Base-by-base conservation (phyloP, 1,284 basidiomycete species). In the Phellinidium pouzarii region DNA sequence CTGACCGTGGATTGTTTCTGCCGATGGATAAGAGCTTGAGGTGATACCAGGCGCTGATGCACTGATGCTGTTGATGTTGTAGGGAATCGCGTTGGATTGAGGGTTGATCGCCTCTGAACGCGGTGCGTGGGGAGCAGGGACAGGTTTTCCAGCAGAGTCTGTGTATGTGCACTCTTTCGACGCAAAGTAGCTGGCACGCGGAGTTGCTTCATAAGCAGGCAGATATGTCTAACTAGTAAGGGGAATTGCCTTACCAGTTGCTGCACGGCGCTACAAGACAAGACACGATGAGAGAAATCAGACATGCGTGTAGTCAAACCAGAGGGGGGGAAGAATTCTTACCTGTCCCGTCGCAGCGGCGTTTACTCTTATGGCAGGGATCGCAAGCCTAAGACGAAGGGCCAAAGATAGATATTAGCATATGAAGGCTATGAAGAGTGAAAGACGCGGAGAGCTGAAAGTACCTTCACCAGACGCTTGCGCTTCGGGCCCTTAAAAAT, bases 331-430 rank as follows among this genome's bases (percentile, higher is more conserved):
- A 53, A 44, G 53, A 54, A 20, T 23, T 74, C 80, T 56, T 53
- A 85, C 85, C 80, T 54, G 83, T 87, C 36, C 87, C 87, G 65
- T 90, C 87, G 67, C 87, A 90, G 46, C 87, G 78, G 25, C 87
- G 77, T 64, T 90, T 90, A 67, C 80, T 83, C 66, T 85, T 87
- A 65, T 90, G 87, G 65, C 87, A 90, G 50, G 84, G 80, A 67
- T 88, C 84, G 66, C 87, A 90, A 42, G 86, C 86, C 84, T 87
- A 62, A 48, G 54, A 46, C 45, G 25, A 50, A 57, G 47, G 52
- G 40, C n/a, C 37, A 40, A 40, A 17, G 14, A 7, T 3, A 40
- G 7, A 40, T 40, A 7, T 20, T 20, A 48, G 45, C 41, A 23
- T 22, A 50, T 14, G 25, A 37, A 23, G 47, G 36, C 31, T 43